Percentiles rank a stretch among this genome's conserved stretches.
Evolutionary conservation across 805 yeast genomes (phyloP).

Genomic region (Candida railenensis): DNA sequence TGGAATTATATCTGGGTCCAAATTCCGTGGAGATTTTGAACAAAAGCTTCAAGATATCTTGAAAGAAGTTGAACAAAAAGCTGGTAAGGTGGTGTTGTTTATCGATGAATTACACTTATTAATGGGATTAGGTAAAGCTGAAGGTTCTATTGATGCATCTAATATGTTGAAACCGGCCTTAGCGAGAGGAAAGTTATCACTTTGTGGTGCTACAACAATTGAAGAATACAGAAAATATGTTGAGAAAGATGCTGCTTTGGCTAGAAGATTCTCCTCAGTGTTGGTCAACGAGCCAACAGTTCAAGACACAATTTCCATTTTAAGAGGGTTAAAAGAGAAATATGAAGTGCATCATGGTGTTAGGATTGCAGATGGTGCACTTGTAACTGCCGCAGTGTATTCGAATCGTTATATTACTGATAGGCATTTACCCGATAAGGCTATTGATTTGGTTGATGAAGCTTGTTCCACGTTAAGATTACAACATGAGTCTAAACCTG

Average conservation of each 20-base stretch:
- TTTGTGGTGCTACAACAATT: constrained; percentile 95
- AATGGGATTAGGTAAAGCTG: constrained; percentile 88
- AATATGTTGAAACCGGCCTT: constrained; percentile 89
- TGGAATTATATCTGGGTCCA: constrained; percentile 89
- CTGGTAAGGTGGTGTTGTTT: constrained; percentile 76
- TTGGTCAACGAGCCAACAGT: constrained; percentile 84
- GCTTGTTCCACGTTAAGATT: constrained; percentile 93
- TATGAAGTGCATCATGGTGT: constrained; percentile 99
- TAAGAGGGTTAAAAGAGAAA: constrained; percentile 89
- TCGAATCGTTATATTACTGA: constrained; percentile 90
- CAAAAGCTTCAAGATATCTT: constrained; percentile 79
- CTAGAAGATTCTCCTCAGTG: constrained; percentile 91
- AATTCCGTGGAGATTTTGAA: constrained; percentile 94
- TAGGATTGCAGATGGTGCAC: constrained; percentile 84
- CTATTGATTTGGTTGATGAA: constrained; percentile 94
- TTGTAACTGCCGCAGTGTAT: constrained; percentile 90
- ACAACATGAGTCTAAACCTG: constrained; percentile 97
- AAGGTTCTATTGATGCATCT: constrained; percentile 95
- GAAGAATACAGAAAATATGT: constrained; percentile 92
- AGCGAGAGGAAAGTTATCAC: constrained; percentile 88
- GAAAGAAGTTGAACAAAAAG: constrained; percentile 77
- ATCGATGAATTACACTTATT: constrained; percentile 90
- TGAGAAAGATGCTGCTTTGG: constrained; percentile 94
- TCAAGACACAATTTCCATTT: constrained; percentile 84
- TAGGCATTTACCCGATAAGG: constrained; percentile 91